Base-by-base conservation (phyloP, 805 yeast genomes). In the Candida ovalis region DNA sequence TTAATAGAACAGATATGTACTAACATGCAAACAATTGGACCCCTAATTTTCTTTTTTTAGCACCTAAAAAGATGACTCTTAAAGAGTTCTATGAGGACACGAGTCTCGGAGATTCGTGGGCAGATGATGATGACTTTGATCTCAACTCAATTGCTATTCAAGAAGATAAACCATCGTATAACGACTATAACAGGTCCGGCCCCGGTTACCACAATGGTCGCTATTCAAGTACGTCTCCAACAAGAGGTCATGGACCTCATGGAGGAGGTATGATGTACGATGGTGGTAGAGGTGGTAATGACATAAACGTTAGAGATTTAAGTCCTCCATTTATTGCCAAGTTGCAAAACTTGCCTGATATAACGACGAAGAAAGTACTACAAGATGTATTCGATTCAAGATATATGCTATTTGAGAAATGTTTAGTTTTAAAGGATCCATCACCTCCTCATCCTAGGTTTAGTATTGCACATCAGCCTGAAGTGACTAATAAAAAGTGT, bases 251-350 rank as follows among this genome's bases (percentile, higher is more conserved):
- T 38, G 40, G 45, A 15, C 36, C 40, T 18, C 18, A 24, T 23
- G 30, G 28, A n/a, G 28, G 41, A 23, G 30, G 25, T 23, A 3
- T 12, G n/a, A 19, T 24, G 27, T 23, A n/a, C n/a, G 39, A 37
- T 18, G 43, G 47, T 17, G 55, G 53, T 8, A 35, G 38, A 23
- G 55, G 53, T 9, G 43, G 52, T 13, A 19, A 32, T 4, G 55
- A 54, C 32, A 43, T 40, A 2, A 33, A 36, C 19, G 36, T 49
- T 22, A 44, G 43, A 32, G 45, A 44, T 37, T 21, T 52, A 30
- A 50, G 74, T 0, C 86, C 87, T 0, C 91, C 91, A 1, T 84
- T 73, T 60, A 84, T 84, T 48, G 78, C 79, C 40, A 85, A 84
- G 60, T 71, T 86, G 46, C 63, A 78, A 6, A 80, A 82, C 51